These are phyloP conservation scores for Arthrobotrys conoides DNA, from an alignment of 2,329 filamentous ascomycete species.

Conservation along the genomic window DNA sequence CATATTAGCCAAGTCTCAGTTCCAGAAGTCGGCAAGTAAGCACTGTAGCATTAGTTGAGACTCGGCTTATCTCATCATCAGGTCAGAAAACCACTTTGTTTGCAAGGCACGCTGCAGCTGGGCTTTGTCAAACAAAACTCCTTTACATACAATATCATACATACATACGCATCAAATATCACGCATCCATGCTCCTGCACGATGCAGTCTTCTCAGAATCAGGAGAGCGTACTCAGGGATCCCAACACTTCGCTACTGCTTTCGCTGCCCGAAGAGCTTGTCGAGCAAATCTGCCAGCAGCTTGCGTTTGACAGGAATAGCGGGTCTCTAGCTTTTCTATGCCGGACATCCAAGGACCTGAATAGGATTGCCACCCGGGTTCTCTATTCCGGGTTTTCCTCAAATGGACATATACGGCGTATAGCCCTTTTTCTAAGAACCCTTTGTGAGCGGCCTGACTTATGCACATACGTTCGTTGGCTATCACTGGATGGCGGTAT, in stretches of 20 bases:
- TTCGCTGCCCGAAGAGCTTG: constrained; percentile 48
- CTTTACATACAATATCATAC: constrained; percentile 1
- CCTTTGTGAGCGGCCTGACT: constrained; percentile 11
- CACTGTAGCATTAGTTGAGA: constrained; percentile 24
- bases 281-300: constrained; percentile 39
- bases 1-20: constrained; percentile 26
- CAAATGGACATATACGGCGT: neutral
- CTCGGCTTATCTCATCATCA: constrained; percentile 43
- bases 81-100: constrained; percentile 11
- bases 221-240: neutral
- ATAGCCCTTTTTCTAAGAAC: constrained; percentile 29
- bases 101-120: constrained; percentile 1
- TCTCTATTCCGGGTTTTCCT: constrained; percentile 31
- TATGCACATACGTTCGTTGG: constrained; percentile 2
- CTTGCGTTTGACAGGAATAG: neutral
- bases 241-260: neutral
- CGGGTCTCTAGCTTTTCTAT: constrained; percentile 23
- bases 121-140: constrained; percentile 13
- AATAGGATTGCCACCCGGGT: constrained; percentile 28
- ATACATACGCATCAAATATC: constrained; percentile 13
- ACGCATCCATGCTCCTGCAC: constrained; percentile 8
- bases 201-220: constrained; percentile 21
- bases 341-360: constrained; percentile 32
- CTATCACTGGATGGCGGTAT: neutral
- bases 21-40: constrained; percentile 21